phyloP scores from a whole-genome alignment of 1,284 basidiomycete genomes.

The Puccinia horiana region DNA sequence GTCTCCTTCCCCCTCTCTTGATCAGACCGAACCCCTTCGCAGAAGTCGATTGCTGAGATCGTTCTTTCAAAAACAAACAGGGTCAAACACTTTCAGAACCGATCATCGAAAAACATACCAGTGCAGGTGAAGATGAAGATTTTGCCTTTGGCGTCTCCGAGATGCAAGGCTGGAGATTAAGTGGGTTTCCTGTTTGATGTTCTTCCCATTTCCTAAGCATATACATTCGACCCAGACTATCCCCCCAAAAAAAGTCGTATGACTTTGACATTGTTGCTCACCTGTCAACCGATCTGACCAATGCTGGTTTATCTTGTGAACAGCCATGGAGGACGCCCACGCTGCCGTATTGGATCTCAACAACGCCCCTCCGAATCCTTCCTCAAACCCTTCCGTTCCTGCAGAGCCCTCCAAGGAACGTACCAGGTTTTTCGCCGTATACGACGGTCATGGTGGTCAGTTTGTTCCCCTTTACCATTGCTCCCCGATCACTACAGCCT shows the following conservation, averaged over 20 bases:
- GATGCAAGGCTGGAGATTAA: slow-evolving; percentile 99
- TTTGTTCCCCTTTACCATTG: slow-evolving; percentile 49
- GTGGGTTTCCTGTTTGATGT: slow-evolving; percentile 64
- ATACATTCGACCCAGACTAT: neutral
- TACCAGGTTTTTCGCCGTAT: slow-evolving; percentile 85
- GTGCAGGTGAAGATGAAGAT: slow-evolving; percentile 74
- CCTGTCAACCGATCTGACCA: slow-evolving; percentile 39
- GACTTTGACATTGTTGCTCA: neutral
- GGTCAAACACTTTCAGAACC: slow-evolving; percentile 62
- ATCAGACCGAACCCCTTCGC: neutral
- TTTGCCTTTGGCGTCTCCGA: slow-evolving; percentile 83
- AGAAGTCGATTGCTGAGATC: neutral
- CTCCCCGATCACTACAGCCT: neutral
- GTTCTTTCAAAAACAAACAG: slow-evolving; percentile 46
- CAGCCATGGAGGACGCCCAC: slow-evolving; percentile 98
- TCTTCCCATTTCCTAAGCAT: neutral
- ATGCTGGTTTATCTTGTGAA: neutral
- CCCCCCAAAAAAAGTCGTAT: slow-evolving; percentile 26
- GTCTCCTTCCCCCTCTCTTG: neutral
- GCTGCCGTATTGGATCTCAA: slow-evolving; percentile 69
- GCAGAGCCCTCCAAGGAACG: slow-evolving; percentile 61
- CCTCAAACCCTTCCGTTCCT: slow-evolving; percentile 59
- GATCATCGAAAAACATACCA: slow-evolving; percentile 83
- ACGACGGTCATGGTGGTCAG: slow-evolving; percentile 96
- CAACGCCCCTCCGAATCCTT: slow-evolving; percentile 50